These are phyloP conservation scores for Leccinum broughii DNA, from an alignment of 768 basidiomycete genomes.

Conservation along the genomic window DNA sequence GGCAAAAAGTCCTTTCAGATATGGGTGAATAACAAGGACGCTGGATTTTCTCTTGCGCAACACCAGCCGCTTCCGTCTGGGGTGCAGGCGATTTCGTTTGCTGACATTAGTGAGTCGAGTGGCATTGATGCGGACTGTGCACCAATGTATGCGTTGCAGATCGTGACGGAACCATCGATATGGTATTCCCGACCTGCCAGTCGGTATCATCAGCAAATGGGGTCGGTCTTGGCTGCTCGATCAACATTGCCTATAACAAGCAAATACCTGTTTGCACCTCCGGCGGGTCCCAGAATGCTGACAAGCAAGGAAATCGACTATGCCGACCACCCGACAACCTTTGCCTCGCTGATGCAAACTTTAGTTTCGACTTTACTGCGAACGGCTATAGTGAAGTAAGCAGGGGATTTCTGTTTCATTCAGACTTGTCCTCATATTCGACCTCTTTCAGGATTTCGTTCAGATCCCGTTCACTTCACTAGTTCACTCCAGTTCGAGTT, in stretches of 20 bases:
- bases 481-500: conserved; percentile 47
- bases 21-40: conserved; percentile 84
- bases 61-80: conserved; percentile 72
- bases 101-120: conserved; percentile 73
- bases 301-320: conserved; percentile 48
- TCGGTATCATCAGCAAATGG: conserved; percentile 68
- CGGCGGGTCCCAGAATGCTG: conserved; percentile 46
- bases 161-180: conserved; percentile 94
- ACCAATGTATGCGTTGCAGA: conserved; percentile 45
- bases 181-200: conserved; percentile 86
- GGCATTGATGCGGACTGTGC: not conserved
- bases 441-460: conserved; percentile 52
- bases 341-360: conserved; percentile 78
- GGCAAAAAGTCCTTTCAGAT: conserved; percentile 77
- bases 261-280: conserved; percentile 81
- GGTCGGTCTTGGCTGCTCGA: conserved; percentile 69
- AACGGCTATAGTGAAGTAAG: conserved; percentile 52
- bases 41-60: conserved; percentile 71
- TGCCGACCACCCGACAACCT: conserved; percentile 82
- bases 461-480: conserved; percentile 65
- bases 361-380: conserved; percentile 69
- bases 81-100: conserved; percentile 79
- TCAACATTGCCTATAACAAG: conserved; percentile 93
- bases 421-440: not conserved
- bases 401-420: not conserved